Base-by-base conservation (phyloP, 805 yeast species). In the Limtongia smithiae region DNA sequence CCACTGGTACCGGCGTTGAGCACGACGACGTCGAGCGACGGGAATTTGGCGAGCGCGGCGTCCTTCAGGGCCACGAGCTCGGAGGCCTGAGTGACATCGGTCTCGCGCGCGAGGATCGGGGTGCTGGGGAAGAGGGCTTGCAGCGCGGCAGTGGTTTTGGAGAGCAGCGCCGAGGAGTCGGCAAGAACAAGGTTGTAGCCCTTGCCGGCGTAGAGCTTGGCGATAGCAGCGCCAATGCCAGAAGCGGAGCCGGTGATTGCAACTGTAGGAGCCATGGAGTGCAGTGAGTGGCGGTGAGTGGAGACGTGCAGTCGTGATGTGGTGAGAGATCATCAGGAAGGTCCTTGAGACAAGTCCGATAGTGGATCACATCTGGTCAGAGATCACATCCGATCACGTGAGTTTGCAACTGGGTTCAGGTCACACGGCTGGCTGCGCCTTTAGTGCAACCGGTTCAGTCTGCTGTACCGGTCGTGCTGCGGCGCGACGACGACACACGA, bases 131-230 rank as follows among this genome's bases (percentile, higher is more conserved):
- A 52, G 32, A 24, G 36, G 7, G 52, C 15, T 46, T 53, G 44
- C 31, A 54, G 17, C 17, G 33, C 28, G 17, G 36, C 50, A 20
- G 54, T 31, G 32, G 58, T 53, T 33, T 39, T 53, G 51, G 33
- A 48, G 20, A 11, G 30, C 36, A 12, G 54, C 20, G 14, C 44
- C 57, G 11, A 25, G 9, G 46, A 34, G 42, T 61, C 64, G 27
- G 62, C 46, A 34, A 61, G 57, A 14, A 60, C 64, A 25, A 61
- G 54, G 44, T 60, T 60, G 49, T 55, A 60, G 25, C 64, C 64
- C 21, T 55, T 52, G 14, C 55, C 31, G 2, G 63, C 61, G 54
- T 60, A 61, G 37, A 50, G 50, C 37, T 54, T 53, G n/a, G 63
- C 63, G 27, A 60, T 59, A 2, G 63, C 60, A 14, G 60, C 56